These are phyloP conservation scores for Mycena maculata DNA, from an alignment of 768 basidiomycete species.

Conservation along the genomic window DNA sequence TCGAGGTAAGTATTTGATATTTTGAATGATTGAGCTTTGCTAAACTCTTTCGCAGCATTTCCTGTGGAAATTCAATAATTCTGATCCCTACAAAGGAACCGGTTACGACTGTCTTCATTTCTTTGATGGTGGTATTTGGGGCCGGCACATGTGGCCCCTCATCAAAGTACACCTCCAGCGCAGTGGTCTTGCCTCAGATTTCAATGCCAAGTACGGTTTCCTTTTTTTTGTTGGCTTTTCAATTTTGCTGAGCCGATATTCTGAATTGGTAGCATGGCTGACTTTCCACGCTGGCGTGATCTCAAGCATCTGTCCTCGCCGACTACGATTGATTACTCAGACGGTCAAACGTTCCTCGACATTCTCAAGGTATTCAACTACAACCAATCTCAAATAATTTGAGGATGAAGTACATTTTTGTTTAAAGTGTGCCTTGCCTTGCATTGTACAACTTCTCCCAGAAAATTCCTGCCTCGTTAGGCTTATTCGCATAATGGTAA, in stretches of 20 bases:
- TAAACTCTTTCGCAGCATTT: conserved; percentile 3
- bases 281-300: conserved; percentile 24
- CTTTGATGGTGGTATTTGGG: conserved; percentile 20
- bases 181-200: background rate
- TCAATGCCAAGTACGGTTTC: conserved; percentile 9
- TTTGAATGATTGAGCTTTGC: background rate
- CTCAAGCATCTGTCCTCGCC: conserved; percentile 17
- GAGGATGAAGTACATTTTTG: no score
- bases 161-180: conserved; percentile 13
- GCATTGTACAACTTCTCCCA: conserved; percentile 21
- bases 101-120: conserved; percentile 24
- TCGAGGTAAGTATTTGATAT: conserved; percentile 9
- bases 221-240: background rate
- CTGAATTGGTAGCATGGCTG: conserved; percentile 13
- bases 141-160: conserved; percentile 18
- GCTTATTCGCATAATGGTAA: conserved; percentile 7
- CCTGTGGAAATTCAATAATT: conserved; percentile 18
- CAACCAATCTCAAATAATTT: no score
- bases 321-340: conserved; percentile 29
- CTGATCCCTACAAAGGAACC: conserved; percentile 14
- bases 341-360: conserved; percentile 30
- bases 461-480: conserved; percentile 11
- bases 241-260: background rate
- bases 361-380: conserved; percentile 26
- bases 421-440: conserved; percentile 23